Evolutionary conservation across 345 rosid genomes (phyloP).

Genomic region (Bretschneidera sinensis): DNA sequence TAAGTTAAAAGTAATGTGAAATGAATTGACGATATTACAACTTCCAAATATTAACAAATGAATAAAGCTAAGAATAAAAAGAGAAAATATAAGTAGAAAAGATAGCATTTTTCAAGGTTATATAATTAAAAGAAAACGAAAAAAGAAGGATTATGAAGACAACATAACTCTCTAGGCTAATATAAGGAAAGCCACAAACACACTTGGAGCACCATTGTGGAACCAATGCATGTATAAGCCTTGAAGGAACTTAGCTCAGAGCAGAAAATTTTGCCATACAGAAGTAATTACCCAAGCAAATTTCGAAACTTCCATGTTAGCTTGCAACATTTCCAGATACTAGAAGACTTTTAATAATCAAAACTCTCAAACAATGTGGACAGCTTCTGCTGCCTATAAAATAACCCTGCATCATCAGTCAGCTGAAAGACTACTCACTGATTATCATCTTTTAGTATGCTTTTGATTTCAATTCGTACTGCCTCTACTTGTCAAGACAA

Average conservation of each 20-base stretch:
- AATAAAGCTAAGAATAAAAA: slow-evolving; percentile 1
- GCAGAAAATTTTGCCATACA: background rate
- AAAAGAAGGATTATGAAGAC: background rate
- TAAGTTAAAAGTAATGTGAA: too few species aligned
- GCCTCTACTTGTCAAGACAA: too few species aligned
- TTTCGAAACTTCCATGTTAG: slow-evolving; percentile 1
- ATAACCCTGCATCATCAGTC: background rate
- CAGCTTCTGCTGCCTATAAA: background rate
- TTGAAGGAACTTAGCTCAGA: slow-evolving; percentile 1
- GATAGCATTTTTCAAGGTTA: too few species aligned
- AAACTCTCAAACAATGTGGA: background rate
- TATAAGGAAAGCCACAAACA: background rate
- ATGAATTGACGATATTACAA: too few species aligned
- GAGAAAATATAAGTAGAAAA: background rate
- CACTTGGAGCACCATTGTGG: background rate
- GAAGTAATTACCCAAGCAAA: slow-evolving; percentile 6
- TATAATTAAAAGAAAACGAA: background rate
- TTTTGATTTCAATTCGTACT: too few species aligned
- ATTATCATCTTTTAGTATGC: slow-evolving; percentile 1
- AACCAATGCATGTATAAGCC: slow-evolving; percentile 1
- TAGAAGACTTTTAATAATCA: slow-evolving; percentile 1
- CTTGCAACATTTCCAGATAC: background rate
- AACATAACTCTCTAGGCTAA: background rate
- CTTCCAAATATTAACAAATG: too few species aligned
- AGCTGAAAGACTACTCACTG: background rate